Conservation (phyloP, 352 stramenopile species). For the Globisporangium nodosum region DNA sequence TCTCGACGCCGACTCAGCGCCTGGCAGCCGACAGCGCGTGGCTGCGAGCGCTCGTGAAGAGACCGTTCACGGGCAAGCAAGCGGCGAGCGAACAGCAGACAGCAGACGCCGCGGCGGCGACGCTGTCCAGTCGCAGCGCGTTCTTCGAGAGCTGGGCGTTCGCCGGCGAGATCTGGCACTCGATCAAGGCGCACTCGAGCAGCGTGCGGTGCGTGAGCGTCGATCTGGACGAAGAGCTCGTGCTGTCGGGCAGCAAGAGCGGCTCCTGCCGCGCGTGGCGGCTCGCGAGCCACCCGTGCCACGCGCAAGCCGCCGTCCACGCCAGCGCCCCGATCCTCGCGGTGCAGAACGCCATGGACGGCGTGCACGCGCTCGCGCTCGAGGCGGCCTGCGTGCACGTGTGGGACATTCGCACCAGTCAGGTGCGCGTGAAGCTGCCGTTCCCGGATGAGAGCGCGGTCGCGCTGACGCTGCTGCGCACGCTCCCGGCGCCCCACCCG, state of each 20-base stretch:
- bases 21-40: constrained; percentile 18
- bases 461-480: constrained; percentile 25
- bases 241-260: constrained; percentile 67
- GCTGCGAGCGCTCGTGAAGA: constrained; percentile 22
- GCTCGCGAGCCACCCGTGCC: constrained; percentile 41
- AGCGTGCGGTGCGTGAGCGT: constrained; percentile 44
- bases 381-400: constrained; percentile 46
- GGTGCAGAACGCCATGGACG: constrained; percentile 23
- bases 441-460: constrained; percentile 46
- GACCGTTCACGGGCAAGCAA: constrained; percentile 12
- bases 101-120: not conserved
- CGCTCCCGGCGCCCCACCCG: constrained; percentile 12
- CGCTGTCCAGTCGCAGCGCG: not conserved
- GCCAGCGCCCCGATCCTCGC: constrained; percentile 19
- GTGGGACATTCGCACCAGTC: constrained; percentile 66
- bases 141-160: constrained; percentile 24
- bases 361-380: constrained; percentile 27
- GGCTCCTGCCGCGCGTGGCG: constrained; percentile 68
- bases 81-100: not conserved
- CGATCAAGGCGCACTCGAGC: constrained; percentile 63
- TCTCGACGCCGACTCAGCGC: constrained; percentile 4
- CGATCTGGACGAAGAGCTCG: constrained; percentile 51
- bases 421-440: constrained; percentile 44
- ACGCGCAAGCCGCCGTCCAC: constrained; percentile 20
- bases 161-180: constrained; percentile 40